Percentiles rank a stretch among this genome's conserved stretches.
phyloP scores from a whole-genome alignment of 2,329 filamentous ascomycete genomes.

The Pseudogymnoascus pannorum region DNA sequence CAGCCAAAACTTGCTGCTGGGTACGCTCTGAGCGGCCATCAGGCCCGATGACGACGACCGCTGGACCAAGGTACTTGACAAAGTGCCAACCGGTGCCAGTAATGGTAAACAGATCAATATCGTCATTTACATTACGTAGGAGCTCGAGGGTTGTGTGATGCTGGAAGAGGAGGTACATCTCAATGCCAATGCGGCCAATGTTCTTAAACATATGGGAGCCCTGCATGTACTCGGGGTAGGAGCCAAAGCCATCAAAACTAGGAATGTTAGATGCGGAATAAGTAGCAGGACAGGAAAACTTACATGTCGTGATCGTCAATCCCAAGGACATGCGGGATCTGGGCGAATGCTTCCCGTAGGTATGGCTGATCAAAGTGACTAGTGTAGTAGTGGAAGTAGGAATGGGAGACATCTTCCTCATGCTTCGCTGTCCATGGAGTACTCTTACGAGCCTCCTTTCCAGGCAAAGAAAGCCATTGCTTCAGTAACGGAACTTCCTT shows the following conservation, averaged over 20 bases:
- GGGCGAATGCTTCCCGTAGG: slow-evolving; percentile 88
- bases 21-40: slow-evolving; percentile 91
- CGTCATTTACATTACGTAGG: slow-evolving; percentile 78
- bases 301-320: slow-evolving; percentile 98
- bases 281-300: slow-evolving; percentile 35
- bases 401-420: slow-evolving; percentile 90
- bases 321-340: slow-evolving; percentile 89
- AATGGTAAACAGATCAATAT: slow-evolving; percentile 89
- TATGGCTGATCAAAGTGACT: slow-evolving; percentile 97
- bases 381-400: slow-evolving; percentile 98
- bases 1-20: slow-evolving; percentile 85
- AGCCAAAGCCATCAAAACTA: slow-evolving; percentile 94
- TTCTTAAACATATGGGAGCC: slow-evolving; percentile 97
- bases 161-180: slow-evolving; percentile 98
- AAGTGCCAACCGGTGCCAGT: slow-evolving; percentile 99
- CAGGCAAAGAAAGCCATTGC: slow-evolving; percentile 90
- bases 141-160: slow-evolving; percentile 95
- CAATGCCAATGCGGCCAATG: slow-evolving; percentile 87
- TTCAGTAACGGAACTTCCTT: slow-evolving; percentile 89
- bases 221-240: slow-evolving; percentile 98
- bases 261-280: slow-evolving; percentile 13
- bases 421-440: slow-evolving; percentile 88
- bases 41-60: slow-evolving; percentile 79
- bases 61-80: slow-evolving; percentile 89
- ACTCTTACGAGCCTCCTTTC: slow-evolving; percentile 86